These are phyloP conservation scores for Yamadazyma takamatsuzukensis DNA, from an alignment of 805 yeast genomes.

Conservation along the genomic window DNA sequence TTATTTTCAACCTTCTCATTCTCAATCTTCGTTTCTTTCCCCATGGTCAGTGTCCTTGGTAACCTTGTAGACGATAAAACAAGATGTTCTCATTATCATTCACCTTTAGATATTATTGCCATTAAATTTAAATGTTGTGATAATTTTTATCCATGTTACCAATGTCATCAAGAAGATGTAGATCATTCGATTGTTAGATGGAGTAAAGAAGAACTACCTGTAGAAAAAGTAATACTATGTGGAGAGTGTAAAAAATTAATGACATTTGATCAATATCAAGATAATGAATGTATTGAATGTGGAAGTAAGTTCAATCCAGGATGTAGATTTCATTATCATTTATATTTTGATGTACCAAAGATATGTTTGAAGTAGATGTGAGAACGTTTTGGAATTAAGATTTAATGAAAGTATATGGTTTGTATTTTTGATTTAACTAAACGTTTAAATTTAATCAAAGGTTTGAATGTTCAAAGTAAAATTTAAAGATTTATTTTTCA, in stretches of 20 bases:
- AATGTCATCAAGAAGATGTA: conserved; percentile 27
- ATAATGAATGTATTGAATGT: conserved; percentile 24
- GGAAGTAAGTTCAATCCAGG: conserved; percentile 30
- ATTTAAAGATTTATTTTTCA: too few species aligned
- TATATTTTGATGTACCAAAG: conserved; percentile 27
- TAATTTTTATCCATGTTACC: conserved; percentile 34
- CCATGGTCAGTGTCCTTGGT: too few species aligned
- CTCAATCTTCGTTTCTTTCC: too few species aligned
- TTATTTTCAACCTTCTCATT: too few species aligned
- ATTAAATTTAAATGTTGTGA: conserved; percentile 37
- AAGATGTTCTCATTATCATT: conserved; percentile 36
- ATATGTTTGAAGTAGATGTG: too few species aligned
- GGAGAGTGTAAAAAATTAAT: conserved; percentile 31
- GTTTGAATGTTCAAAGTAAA: too few species aligned
- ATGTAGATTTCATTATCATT: conserved; percentile 32
- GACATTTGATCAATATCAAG: conserved; percentile 24
- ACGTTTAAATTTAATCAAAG: too few species aligned
- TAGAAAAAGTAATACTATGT: conserved; percentile 28
- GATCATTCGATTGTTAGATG: conserved; percentile 12
- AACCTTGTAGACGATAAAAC: conserved; percentile 26
- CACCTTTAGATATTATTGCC: conserved; percentile 34
- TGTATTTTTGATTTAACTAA: too few species aligned
- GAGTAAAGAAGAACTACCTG: conserved; percentile 2
- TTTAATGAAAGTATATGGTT: too few species aligned
- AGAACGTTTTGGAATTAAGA: too few species aligned